Base-by-base conservation (phyloP, 1,284 basidiomycete genomes). In the Clitocybe nebularis region DNA sequence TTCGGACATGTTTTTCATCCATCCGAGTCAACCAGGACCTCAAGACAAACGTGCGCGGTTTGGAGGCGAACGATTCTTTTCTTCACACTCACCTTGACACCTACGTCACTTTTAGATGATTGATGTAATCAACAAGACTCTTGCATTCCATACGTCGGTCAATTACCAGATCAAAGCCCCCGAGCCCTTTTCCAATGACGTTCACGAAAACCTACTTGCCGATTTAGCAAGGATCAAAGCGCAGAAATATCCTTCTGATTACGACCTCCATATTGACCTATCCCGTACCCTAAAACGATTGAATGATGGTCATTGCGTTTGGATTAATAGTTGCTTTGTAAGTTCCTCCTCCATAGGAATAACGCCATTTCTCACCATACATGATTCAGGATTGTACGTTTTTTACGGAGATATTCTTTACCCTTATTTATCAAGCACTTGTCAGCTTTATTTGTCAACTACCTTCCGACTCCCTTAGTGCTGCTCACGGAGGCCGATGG, bases 141-240 rank as follows among this genome's bases (percentile, higher is more conserved):
- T 81, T 10, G 72, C 74, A 4, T 80, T 81, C 55, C 79, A 81
- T 53, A 77, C 79, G 0, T 81, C 78, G 1, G 69, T 74, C 30
- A 81, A 77, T 57, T 81, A 79, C 51, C 68, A 81, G 53, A 66
- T 74, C 36, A 46, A 46, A 38, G 62, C 65, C 1, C 64, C 66
- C 6, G 45, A 51, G 16, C 64, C 63, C n/a, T 67, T 63, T 35
- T 52, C 55, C 22, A 41, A 45, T 3, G 74, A 78, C 45, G 76
- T 81, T n/a, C 78, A 80, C 42, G 79, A 80, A 49, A 71, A 83
- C 45, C 49, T 81, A 10, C 58, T 74, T n/a, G 63, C 57, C 13
- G 77, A 79, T 53, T 57, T 83, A 5, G 71, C 69, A 6, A 66
- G 75, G 23, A 79, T 79, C 48, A 65, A 62, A 20, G 50, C 50